Evolutionary conservation across 108 stramenopile species (phyloP), one percentile per base, ranked within the genome.

Genomic region (Asterionellopsis glacialis): DNA sequence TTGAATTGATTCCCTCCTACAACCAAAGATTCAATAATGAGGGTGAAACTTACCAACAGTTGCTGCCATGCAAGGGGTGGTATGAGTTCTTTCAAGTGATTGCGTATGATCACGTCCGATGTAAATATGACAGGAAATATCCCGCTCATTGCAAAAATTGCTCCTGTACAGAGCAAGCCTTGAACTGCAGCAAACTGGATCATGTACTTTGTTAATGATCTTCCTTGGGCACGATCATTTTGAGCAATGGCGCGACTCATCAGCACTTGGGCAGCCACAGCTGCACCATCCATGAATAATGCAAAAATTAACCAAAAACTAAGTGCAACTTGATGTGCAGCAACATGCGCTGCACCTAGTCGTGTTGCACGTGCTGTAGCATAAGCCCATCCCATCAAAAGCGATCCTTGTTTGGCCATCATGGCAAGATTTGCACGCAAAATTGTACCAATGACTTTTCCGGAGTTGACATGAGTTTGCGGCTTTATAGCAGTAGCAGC

Each of bases 321-420:
- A 13, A 84, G 74, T 15, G 72, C 83, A 9, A 84, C 73, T 55
- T 84, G 83, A 54, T 84, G 83, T 11, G 83, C 83, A 25, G 83
- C 83, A 22, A 84, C 83, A 26, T 81, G 79, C 1, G 70, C 60
- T 0, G 65, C n/a, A 9, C 83, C 83, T 0, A 84, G 48, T 23
- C 80, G 65, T 9, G 83, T 81, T 11, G 83, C 83, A 9, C 65
- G 40, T 6, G 74, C 28, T 18, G 80, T 81, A 11, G 83, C 83
- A 64, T 78, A 79, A 0, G 80, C 79, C 83, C 83, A 84, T 19
- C 64, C 77, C 28, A 81, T 51, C 51, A 84, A 43, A 1, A 84
- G 57, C 5, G 60, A 63, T 9, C 77, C 80, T 50, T 84, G 83
- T 45, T 81, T 81, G 14, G 51, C 44, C 0, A 81, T 49, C 83